Conservation (phyloP, 2,329 filamentous ascomycete species). For the Cadophora sp. region DNA sequence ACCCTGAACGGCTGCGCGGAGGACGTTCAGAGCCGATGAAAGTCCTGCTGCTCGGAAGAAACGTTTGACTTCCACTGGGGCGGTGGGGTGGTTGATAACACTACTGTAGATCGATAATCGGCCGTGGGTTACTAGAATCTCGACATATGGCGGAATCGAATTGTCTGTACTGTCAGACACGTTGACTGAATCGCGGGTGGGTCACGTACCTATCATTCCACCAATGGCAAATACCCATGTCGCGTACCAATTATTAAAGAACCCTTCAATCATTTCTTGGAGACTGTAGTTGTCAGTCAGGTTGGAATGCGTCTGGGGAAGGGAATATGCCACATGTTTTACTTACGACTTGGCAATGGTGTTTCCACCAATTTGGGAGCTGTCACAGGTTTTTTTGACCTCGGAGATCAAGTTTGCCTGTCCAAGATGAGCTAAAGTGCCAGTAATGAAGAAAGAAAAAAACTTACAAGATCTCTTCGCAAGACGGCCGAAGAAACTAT, state of each 20-base stretch:
- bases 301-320: no score
- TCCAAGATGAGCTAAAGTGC: constrained; percentile 29
- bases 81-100: constrained; percentile 77
- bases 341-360: constrained; percentile 60
- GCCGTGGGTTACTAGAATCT: constrained; percentile 76
- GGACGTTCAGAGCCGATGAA: constrained; percentile 75
- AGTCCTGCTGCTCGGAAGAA: constrained; percentile 76
- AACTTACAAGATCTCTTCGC: constrained; percentile 65
- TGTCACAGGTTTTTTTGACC: constrained; percentile 66
- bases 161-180: constrained; percentile 49
- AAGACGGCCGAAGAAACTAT: constrained; percentile 75
- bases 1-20: constrained; percentile 76
- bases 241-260: constrained; percentile 70
- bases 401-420: constrained; percentile 63
- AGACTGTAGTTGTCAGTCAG: constrained; percentile 48
- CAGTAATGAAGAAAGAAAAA: not conserved
- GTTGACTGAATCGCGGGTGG: not conserved
- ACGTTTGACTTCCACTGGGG: constrained; percentile 71
- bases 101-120: constrained; percentile 76
- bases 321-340: not conserved
- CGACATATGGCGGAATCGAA: constrained; percentile 73
- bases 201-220: constrained; percentile 55
- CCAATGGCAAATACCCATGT: constrained; percentile 66
- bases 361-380: constrained; percentile 59
- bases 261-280: constrained; percentile 66